phyloP scores from a whole-genome alignment of 1,284 basidiomycete species.

The Leccinum subatratum region DNA sequence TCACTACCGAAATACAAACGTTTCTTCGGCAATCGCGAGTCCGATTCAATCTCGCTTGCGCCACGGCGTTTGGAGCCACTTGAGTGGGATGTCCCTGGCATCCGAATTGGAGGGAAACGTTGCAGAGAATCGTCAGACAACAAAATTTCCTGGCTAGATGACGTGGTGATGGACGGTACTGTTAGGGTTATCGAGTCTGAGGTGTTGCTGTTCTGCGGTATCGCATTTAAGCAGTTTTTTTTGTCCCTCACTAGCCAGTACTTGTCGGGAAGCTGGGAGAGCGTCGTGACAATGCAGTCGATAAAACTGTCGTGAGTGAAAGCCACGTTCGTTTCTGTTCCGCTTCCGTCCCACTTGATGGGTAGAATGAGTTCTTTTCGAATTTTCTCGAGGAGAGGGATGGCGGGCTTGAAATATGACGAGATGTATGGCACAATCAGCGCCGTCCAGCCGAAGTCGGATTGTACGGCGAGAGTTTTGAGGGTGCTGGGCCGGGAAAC shows the following conservation, averaged over 20 bases:
- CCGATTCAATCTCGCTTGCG: neutral
- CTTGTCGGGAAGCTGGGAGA: neutral
- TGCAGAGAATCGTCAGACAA: neutral
- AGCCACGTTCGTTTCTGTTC: neutral
- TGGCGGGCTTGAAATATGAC: neutral
- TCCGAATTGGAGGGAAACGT: neutral
- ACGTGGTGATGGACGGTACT: neutral
- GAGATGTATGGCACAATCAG: neutral
- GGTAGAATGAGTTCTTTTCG: neutral
- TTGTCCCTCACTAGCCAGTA: neutral
- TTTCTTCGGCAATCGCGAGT: neutral
- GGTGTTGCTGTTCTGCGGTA: neutral
- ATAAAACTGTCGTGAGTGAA: conserved; percentile 1
- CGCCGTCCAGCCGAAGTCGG: neutral
- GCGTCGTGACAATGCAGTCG: neutral
- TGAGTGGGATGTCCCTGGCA: neutral
- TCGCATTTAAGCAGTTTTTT: neutral
- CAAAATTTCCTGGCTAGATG: neutral
- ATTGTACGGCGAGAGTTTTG: neutral
- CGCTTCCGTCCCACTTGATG: neutral
- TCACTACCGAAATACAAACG: neutral
- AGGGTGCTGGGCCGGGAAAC: neutral
- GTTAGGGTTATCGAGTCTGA: neutral
- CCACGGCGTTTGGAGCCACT: neutral
- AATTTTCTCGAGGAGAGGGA: neutral